Conservation (phyloP, 2,329 filamentous ascomycete genomes). For the Pestalotiopsis sp. region DNA sequence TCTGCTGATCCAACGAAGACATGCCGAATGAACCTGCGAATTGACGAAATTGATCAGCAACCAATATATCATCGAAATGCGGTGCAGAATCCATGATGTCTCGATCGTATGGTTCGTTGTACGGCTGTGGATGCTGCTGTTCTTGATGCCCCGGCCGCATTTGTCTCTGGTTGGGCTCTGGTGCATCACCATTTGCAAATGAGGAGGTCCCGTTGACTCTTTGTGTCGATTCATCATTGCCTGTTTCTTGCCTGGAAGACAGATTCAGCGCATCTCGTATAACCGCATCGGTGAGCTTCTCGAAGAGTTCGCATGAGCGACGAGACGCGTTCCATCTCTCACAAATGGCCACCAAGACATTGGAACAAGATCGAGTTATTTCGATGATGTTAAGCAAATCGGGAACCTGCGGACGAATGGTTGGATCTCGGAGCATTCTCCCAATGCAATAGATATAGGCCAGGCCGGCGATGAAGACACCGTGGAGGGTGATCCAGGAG, state of each 20-base stretch:
- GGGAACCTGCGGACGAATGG: neutral
- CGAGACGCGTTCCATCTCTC: conserved; percentile 5
- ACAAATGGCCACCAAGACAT: conserved; percentile 6
- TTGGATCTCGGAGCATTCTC: conserved; percentile 1
- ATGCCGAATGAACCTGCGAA: neutral
- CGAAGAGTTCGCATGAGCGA: conserved; percentile 3
- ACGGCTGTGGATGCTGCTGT: neutral
- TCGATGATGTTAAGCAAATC: neutral
- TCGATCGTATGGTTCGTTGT: neutral
- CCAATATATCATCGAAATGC: neutral
- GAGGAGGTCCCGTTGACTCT: neutral
- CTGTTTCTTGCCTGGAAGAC: neutral
- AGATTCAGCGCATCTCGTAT: neutral
- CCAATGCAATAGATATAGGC: conserved; percentile 4
- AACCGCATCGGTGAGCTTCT: neutral
- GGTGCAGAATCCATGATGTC: neutral
- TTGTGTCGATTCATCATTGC: neutral
- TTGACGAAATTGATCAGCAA: neutral
- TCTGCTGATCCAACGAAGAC: neutral
- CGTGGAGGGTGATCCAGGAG: conserved; percentile 4
- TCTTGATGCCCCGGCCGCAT: neutral
- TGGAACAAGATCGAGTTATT: neutral
- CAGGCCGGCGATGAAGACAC: neutral
- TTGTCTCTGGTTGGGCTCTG: neutral
- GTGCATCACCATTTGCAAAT: neutral